Percentiles rank a stretch among this genome's conserved stretches.
Evolutionary conservation across 768 basidiomycete genomes (phyloP).

Genomic region (Leccinellum luteum): DNA sequence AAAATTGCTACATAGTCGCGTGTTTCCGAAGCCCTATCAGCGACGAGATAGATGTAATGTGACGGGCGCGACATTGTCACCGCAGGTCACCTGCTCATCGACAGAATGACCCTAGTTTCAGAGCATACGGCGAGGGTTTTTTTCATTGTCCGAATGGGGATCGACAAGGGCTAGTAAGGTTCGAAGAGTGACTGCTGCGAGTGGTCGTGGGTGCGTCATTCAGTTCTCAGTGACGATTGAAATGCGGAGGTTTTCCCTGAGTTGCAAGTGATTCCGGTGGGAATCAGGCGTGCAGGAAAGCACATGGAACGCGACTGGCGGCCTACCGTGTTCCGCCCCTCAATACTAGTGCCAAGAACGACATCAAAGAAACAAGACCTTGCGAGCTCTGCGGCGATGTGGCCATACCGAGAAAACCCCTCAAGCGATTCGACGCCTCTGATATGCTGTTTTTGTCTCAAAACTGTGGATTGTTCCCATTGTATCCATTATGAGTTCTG

Average conservation of each 20-base stretch:
- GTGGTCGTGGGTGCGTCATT: background rate
- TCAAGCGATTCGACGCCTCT: background rate
- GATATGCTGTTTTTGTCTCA: background rate
- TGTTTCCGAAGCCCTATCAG: background rate
- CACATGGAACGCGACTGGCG: slow-evolving; percentile 4
- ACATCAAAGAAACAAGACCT: background rate
- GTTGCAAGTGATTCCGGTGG: slow-evolving; percentile 2
- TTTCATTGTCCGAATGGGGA: slow-evolving; percentile 6
- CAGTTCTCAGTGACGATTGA: background rate
- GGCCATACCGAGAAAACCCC: background rate
- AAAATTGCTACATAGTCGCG: background rate
- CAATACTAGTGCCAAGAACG: background rate
- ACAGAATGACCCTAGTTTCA: slow-evolving; percentile 8
- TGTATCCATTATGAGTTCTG: background rate
- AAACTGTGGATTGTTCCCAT: background rate
- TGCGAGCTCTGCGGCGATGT: background rate
- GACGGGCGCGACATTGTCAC: background rate
- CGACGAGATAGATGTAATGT: background rate
- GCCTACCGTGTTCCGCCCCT: background rate
- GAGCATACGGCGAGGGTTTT: background rate
- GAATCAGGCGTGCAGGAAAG: slow-evolving; percentile 1
- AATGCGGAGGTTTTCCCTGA: background rate
- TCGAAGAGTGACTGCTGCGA: background rate
- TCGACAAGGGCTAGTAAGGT: slow-evolving; percentile 1
- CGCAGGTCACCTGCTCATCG: background rate